Base-by-base conservation (phyloP, 2,329 filamentous ascomycete species). In the Pseudogymnoascus sp. region DNA sequence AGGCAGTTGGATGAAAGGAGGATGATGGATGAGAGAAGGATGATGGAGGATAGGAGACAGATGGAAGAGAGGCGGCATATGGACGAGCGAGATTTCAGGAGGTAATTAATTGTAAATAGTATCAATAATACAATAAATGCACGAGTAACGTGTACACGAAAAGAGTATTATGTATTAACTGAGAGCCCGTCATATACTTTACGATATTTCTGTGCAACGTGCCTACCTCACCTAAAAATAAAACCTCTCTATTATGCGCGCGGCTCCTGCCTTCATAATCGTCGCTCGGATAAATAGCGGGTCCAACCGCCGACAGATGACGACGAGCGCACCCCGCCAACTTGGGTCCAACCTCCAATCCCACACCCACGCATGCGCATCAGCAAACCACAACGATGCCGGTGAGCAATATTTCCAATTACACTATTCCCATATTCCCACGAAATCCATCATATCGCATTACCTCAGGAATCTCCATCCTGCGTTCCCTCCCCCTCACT, bases 71-170 rank as follows among this genome's bases (percentile, higher is more conserved):
- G 47, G 35, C 47, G 47, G 13, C 47, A 54, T 33, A 54, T 54
- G 47, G 29, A 54, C 13, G 47, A 54, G n/a, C 47, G 47, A 5
- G 47, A 54, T 54, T 54, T 54, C 47, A 54, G 47, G 47, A n/a
- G 47, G 47, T 33, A 54, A 54, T 54, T 54, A 54, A 11, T 54
- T 54, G 47, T 54, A 54, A 54, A 54, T 54, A 54, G 29, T 54
- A 54, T 35, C 47, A 54, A 33, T 54, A 54, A 54, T 54, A 54
- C 29, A 29, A 54, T 54, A 54, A 54, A 7, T 54, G 29, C 47
- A 54, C 29, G 47, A 54, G 4, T 54, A 35, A 54, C 47, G 47
- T 54, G n/a, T 54, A 54, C 13, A 54, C 35, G 47, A 54, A 54
- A 54, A 54, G 47, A n/a, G 15, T 54, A 54, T 35, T 17, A 35